Base-by-base conservation (phyloP, 345 rosid genomes). In the Brassica juncea region DNA sequence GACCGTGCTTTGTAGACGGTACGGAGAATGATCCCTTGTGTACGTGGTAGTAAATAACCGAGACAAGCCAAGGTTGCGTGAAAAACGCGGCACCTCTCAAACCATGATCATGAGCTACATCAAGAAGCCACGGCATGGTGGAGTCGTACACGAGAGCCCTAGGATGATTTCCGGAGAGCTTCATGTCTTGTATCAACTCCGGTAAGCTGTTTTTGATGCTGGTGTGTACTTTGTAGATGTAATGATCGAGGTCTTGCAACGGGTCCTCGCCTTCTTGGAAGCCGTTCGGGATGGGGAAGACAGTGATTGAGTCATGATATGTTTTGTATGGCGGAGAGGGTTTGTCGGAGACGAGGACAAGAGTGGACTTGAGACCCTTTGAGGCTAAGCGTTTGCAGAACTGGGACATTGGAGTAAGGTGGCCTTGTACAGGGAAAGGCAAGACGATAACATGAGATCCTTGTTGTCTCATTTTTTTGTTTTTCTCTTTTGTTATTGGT, bases 371-470 rank as follows among this genome's bases (percentile, higher is more conserved):
- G 8, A 84, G 78, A 62, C 91, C 88, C 73, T 88, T 86, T 4
- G 85, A 82, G 49, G 79, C 89, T 66, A 89, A 78, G 30, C 87
- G 86, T 70, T 86, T 86, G 75, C 84, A 86, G 83, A 88, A 86
- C 14, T 89, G 89, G 30, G 85, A 75, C 83, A 86, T 67, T 21
- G 93, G 93, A 68, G 83, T 88, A 23, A 89, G 52, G 86, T 88
- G 91, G 65, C 93, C 89, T 80, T 87, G 93, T 9, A 15, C 72
- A 4, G 88, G 84, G 68, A 71, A 84, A 6, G 90, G 80, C 44
- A 86, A 34, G 15, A 84, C 87, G 12, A 85, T 23, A 14, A 84
- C 78, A 74, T 77, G 85, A 44, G 77, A 44, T 23, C 60, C 71
- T 15, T 55, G 68, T 62, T 55, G 68, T 62, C 19, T 64, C 78